Evolutionary conservation across 2,329 filamentous ascomycete species (phyloP), one percentile per base, ranked within the genome.

Genomic region (Elsinoe arachidis): DNA sequence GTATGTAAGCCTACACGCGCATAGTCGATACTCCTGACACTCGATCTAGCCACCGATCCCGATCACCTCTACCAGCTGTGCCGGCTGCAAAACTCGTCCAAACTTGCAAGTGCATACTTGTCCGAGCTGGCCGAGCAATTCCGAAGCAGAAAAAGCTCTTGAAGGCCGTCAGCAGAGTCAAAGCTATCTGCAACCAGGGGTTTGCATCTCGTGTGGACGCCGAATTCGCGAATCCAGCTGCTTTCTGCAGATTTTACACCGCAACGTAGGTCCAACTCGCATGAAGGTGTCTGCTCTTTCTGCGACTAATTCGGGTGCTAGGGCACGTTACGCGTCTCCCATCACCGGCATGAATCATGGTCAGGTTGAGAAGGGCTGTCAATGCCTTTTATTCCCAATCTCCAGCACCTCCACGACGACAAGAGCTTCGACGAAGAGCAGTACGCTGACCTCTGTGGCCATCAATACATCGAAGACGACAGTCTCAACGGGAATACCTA

Each of bases 101-200:
- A 49, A 49, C 44, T 49, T 49, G 44, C 15, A 49, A 49, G 26
- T 49, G 44, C 26, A 33, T 49, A 33, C 44, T 49, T 49, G 44
- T 26, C 19, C 3, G 33, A 34, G 44, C 44, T 34, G 44, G 44
- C 12, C 44, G 23, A 26, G 44, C 44, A 49, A 12, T 49, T 49
- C 44, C 44, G 23, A 49, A 49, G 44, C 44, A 49, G 23, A 34
- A 21, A 26, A 49, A 49, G 23, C 6, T 30, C 23, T 30, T 49
- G 19, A 49, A 34, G 33, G 1, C 44, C 21, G 23, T 33, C 2
- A 49, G 19, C 44, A 30, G 19, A 33, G 44, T 33, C 44, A 49
- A 17, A 33, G 44, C 23, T 14, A 34, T 17, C 44, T 49, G 44
- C 44, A 49, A 49, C 14, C 44, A 30, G 44, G 12, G n/a, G 33